Evolutionary conservation across 1,139 yeast species (phyloP), one percentile per base, ranked within the genome.

Genomic region (Yamadazyma kanchanaburiensis): DNA sequence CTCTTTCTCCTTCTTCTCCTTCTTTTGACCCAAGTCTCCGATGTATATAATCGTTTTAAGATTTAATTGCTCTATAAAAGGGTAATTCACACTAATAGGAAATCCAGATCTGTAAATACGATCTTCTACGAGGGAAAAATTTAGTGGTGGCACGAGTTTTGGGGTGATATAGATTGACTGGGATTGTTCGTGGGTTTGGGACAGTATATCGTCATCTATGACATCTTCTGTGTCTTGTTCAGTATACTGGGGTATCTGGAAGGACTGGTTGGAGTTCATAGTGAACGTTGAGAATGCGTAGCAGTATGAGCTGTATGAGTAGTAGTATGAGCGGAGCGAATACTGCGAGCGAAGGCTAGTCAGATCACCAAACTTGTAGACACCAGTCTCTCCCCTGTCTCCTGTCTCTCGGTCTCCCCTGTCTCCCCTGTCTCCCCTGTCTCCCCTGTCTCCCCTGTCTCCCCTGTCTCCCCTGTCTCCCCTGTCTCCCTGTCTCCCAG

Each of bases 101-200:
- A 88, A 94, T 3, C 98, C 98, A 2, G 94, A 82, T 21, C 98
- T 65, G 54, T 88, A 91, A 12, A 91, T 76, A 5, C 86, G 80
- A 37, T 85, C 89, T 41, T 86, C 95, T 2, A 89, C 95, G 12
- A 86, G 73, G 1, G 95, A 77, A 51, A 89, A 89, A 58, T 88
- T 88, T 43, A 91, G 67, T 2, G 98, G 98, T 2, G 98, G 97
- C 6, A 87, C 94, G 40, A 58, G 55, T 27, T 52, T 58, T n/a
- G 31, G 27, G 26, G 20, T 33, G 9, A 7, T 7, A 10, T 18
- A 18, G 20, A 18, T 10, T 7, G 10, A 8, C 20, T 18, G 9
- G n/a, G n/a, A n/a, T n/a, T n/a, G n/a, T n/a, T n/a, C n/a, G n/a
- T n/a, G n/a, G n/a, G n/a, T n/a, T n/a, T 18, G 10, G 9, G 20